These are phyloP conservation scores for Penicillium thymicola DNA, from an alignment of 2,329 filamentous ascomycete genomes.

Conservation along the genomic window DNA sequence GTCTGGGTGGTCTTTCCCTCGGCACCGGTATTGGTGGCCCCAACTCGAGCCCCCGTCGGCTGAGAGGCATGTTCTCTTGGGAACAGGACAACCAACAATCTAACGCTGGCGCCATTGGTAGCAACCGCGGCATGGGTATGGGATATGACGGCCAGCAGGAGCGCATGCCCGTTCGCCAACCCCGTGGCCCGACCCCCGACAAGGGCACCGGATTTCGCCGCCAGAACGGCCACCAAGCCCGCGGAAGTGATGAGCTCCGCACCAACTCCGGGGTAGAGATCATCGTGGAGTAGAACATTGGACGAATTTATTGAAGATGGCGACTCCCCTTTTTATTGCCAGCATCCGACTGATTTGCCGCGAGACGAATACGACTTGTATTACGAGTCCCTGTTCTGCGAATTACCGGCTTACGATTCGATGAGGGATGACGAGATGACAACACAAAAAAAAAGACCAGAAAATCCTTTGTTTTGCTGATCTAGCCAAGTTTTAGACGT, in stretches of 20 bases:
- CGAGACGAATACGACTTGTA: constrained; percentile 43
- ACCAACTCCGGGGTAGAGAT: constrained; percentile 60
- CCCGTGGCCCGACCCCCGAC: constrained; percentile 59
- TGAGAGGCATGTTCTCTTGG: constrained; percentile 61
- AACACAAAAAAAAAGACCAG: constrained; percentile 37
- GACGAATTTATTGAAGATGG: constrained; percentile 31
- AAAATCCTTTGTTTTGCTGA: constrained; percentile 38
- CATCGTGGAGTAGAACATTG: constrained; percentile 54
- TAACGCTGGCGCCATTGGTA: constrained; percentile 58
- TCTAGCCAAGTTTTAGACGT: constrained; percentile 43
- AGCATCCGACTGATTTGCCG: constrained; percentile 39
- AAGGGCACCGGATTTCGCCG: constrained; percentile 57
- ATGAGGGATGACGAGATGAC: constrained; percentile 49
- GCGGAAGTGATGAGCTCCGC: constrained; percentile 62
- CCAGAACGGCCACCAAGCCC: constrained; percentile 60
- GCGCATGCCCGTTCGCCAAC: constrained; percentile 58
- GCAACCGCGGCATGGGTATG: constrained; percentile 61
- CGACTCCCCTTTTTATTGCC: constrained; percentile 34
- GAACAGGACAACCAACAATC: constrained; percentile 50
- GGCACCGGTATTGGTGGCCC: constrained; percentile 46
- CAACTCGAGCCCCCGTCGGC: constrained; percentile 55
- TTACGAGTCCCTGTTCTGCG: constrained; percentile 40
- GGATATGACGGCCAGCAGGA: constrained; percentile 54
- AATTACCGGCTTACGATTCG: constrained; percentile 46
- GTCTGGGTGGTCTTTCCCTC: constrained; percentile 59